phyloP scores from a whole-genome alignment of 1,284 basidiomycete genomes.

The Irpex sp. region DNA sequence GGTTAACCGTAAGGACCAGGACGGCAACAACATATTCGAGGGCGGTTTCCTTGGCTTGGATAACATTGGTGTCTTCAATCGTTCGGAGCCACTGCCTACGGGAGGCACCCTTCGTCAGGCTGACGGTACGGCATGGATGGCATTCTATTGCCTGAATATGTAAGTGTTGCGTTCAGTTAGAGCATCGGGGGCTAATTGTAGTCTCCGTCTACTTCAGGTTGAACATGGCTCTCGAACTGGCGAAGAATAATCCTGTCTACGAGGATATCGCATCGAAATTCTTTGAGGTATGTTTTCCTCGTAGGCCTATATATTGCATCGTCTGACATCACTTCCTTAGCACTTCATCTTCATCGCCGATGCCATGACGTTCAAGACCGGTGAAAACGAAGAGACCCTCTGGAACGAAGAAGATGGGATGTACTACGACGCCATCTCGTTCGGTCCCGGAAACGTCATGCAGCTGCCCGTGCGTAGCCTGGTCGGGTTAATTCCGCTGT shows the following conservation, averaged over 20 bases:
- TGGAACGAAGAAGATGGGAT: slow-evolving; percentile 98
- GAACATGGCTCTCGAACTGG: slow-evolving; percentile 95
- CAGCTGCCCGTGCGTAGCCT: slow-evolving; percentile 91
- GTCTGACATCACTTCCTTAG: slow-evolving; percentile 33
- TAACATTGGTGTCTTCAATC: slow-evolving; percentile 98
- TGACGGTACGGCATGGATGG: slow-evolving; percentile 99
- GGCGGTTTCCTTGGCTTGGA: slow-evolving; percentile 97
- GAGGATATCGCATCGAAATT: slow-evolving; percentile 99
- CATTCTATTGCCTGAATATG: slow-evolving; percentile 97
- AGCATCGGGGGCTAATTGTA: neutral
- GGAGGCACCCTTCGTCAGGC: slow-evolving; percentile 92
- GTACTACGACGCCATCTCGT: slow-evolving; percentile 97
- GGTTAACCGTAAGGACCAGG: slow-evolving; percentile 97
- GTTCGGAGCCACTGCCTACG: slow-evolving; percentile 93
- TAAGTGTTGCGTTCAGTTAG: slow-evolving; percentile 28
- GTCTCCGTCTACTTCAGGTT: slow-evolving; percentile 49
- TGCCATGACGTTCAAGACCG: slow-evolving; percentile 91
- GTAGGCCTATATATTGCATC: no score
- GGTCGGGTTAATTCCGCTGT: slow-evolving; percentile 94
- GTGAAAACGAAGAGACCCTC: slow-evolving; percentile 75
- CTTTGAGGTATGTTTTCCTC: no score
- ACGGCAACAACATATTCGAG: slow-evolving; percentile 95
- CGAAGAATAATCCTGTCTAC: slow-evolving; percentile 96
- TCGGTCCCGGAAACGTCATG: slow-evolving; percentile 80
- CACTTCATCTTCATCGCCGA: slow-evolving; percentile 97